Conservation (phyloP, 164 flowering plant genomes). For the Stephania yunnanensis region DNA sequence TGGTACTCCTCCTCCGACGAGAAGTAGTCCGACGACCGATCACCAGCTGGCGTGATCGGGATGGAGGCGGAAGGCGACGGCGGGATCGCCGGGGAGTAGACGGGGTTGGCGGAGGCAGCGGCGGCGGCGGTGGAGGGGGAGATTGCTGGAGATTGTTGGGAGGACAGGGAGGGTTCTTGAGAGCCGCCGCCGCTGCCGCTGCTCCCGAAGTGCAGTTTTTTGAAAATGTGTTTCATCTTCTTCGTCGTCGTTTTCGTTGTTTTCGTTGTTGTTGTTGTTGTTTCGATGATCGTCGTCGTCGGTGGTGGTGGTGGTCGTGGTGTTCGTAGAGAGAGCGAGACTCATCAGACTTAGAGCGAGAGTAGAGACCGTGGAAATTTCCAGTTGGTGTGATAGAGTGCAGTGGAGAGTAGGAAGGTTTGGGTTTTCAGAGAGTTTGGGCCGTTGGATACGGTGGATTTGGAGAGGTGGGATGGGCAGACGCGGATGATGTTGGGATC, state of each 20-base stretch:
- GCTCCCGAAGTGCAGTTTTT: constrained; percentile 71
- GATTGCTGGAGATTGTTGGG: constrained; percentile 10
- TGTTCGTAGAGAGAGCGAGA: constrained; percentile 1
- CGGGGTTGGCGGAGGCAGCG: neutral
- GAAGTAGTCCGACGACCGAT: constrained; percentile 43
- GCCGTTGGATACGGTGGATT: neutral
- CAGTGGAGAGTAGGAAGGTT: neutral
- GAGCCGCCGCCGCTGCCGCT: constrained; percentile 2
- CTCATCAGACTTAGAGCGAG: neutral
- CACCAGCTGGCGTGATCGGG: constrained; percentile 17
- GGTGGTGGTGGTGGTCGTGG: neutral
- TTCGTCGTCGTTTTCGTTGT: neutral
- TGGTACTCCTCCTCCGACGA: constrained; percentile 90
- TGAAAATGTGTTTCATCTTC: constrained; percentile 90
- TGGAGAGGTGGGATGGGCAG: neutral
- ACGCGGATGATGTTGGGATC: neutral
- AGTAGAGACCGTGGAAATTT: neutral
- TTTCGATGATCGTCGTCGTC: neutral
- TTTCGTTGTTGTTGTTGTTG: neutral
- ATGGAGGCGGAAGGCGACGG: constrained; percentile 5
- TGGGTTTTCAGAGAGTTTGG: neutral
- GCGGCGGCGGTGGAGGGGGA: constrained; percentile 11
- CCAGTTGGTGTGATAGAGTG: neutral
- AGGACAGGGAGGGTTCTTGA: constrained; percentile 34
- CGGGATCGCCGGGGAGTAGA: neutral